phyloP scores from a whole-genome alignment of 352 stramenopile genomes.

The Phytophthora fragariaefolia region DNA sequence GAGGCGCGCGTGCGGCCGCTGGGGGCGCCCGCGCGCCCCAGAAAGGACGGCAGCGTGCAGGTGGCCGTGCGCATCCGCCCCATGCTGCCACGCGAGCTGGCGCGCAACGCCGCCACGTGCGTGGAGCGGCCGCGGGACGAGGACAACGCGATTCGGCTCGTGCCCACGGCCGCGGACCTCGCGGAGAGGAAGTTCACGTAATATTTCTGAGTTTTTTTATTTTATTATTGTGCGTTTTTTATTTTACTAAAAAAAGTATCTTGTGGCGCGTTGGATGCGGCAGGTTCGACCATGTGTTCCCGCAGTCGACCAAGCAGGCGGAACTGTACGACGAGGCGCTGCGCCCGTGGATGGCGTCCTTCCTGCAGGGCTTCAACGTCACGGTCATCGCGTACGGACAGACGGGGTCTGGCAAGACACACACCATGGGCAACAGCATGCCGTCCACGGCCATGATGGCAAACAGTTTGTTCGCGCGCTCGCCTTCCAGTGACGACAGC shows the following conservation, averaged over 20 bases:
- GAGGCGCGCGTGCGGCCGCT: conserved; percentile 24
- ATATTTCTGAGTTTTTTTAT: conserved; percentile 13
- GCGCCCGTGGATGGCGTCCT: conserved; percentile 81
- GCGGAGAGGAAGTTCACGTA: conserved; percentile 71
- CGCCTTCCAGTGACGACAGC: conserved; percentile 20
- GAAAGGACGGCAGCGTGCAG: conserved; percentile 74
- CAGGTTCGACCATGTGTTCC: conserved; percentile 88
- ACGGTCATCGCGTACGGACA: conserved; percentile 90
- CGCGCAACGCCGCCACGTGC: conserved; percentile 49
- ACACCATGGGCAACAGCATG: conserved; percentile 84
- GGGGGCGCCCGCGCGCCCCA: conserved; percentile 15
- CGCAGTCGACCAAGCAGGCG: conserved; percentile 54
- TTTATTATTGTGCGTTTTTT: neutral
- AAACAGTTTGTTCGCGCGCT: conserved; percentile 44
- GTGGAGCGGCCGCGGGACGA: conserved; percentile 47
- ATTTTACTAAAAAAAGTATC: conserved; percentile 7
- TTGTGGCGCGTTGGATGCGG: neutral
- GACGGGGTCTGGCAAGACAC: conserved; percentile 86
- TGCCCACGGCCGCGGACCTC: conserved; percentile 21
- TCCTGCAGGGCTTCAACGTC: conserved; percentile 91
- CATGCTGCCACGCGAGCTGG: conserved; percentile 80
- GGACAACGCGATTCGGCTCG: conserved; percentile 44
- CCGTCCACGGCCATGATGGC: conserved; percentile 46
- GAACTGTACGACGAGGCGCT: conserved; percentile 80
- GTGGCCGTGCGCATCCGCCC: conserved; percentile 84